phyloP scores from a whole-genome alignment of 305 asterid species.

The Caryopteris hybrid region DNA sequence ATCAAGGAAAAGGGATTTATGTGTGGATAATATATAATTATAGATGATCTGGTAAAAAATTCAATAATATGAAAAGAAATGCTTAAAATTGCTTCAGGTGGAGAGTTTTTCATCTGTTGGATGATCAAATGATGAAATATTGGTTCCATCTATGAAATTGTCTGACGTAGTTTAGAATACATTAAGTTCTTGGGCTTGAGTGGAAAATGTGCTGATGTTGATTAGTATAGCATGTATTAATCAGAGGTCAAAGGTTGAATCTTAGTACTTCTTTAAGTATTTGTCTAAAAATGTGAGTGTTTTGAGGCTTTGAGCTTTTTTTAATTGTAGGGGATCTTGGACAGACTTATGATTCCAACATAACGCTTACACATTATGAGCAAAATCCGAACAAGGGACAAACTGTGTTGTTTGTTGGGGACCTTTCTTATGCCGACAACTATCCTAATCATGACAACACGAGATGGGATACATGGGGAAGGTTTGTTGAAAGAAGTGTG shows the following conservation, averaged over 20 bases:
- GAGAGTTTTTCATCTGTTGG: not conserved
- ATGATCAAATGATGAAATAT: not conserved
- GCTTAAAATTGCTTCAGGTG: too few species aligned
- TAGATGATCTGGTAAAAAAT: not conserved
- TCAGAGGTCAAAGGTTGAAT: not conserved
- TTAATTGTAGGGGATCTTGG: slow-evolving; percentile 77
- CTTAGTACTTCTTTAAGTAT: not conserved
- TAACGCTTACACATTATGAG: slow-evolving; percentile 74
- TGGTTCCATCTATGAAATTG: not conserved
- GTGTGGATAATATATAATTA: not conserved
- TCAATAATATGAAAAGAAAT: too few species aligned
- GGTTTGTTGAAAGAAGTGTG: slow-evolving; percentile 78
- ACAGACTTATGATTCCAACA: slow-evolving; percentile 78
- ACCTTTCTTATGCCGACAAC: slow-evolving; percentile 80
- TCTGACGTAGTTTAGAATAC: too few species aligned
- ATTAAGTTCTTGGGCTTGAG: not conserved
- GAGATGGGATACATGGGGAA: slow-evolving; percentile 92
- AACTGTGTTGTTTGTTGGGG: slow-evolving; percentile 70
- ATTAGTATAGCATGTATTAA: not conserved
- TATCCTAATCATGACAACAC: slow-evolving; percentile 67
- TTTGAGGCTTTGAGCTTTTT: not conserved
- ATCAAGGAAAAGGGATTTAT: not conserved
- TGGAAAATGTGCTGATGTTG: not conserved
- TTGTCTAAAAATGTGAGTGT: not conserved
- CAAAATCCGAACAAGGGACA: slow-evolving; percentile 70